Base-by-base conservation (phyloP, 805 yeast species). In the Wickerhamomyces silvicola region DNA sequence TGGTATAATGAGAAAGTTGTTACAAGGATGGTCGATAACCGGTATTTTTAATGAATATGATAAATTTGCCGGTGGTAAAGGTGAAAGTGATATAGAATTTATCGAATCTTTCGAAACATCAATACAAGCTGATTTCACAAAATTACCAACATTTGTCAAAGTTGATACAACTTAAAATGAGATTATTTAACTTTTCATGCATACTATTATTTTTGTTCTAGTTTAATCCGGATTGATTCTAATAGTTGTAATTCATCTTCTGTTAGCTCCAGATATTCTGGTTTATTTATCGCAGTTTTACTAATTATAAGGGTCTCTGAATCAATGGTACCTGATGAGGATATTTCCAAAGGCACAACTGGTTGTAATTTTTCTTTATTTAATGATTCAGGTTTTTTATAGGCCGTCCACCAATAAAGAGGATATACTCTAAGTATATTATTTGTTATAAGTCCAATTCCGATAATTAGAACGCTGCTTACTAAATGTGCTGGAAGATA, bases 41-140 rank as follows among this genome's bases (percentile, higher is more conserved):
- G 94, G 96, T 2, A 81, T 86, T 6, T 92, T 86, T 56, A 96
- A 87, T 54, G 98, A 90, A 56, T 90, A 90, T 56, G 84, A 82
- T 35, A 78, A 84, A 54, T 90, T 86, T 57, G 94, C 97, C 6
- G 79, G 84, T 46, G 97, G 95, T 7, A 90, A 90, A 59, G 92
- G 90, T 16, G 96, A 85, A 46, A 81, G 79, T 33, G 98, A 90
- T 59, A 67, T 88, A 50, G 95, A 86, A 56, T 85, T 83, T 43
- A 84, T 90, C 35, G 96, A 92, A 56, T 64, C 76, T 52, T 88
- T 84, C 69, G 75, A 78, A 46, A 82, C 86, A 2, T 64, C 63
- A 9, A 50, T 85, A 28, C 54, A 52, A 37, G 66, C 75, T 18
- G 71, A 73, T 41, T 56, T 57, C 23, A 46, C 43, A 11, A 62